Conservation (phyloP, 257 asterid genomes). For the Oldenlandia corymbosa region DNA sequence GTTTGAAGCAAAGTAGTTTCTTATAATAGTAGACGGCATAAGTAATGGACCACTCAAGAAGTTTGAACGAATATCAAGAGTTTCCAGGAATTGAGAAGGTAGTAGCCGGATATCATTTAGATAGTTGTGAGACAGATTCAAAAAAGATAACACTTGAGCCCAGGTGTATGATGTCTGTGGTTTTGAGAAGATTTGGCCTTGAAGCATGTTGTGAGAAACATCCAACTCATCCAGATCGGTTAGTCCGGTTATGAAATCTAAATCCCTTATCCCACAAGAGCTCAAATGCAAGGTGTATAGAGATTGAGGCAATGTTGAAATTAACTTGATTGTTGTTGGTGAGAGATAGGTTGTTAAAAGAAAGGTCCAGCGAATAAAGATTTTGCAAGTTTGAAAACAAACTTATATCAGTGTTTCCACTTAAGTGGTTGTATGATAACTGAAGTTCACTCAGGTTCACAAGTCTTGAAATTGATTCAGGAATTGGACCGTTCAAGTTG, state of each 20-base stretch:
- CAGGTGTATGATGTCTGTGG: background rate
- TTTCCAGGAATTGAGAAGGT: background rate
- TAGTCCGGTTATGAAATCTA: background rate
- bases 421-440: constrained; percentile 23
- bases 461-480: constrained; percentile 22
- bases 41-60: background rate
- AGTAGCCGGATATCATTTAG: background rate
- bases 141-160: background rate
- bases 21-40: background rate
- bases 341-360: constrained; percentile 14
- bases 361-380: constrained; percentile 18
- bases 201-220: constrained; percentile 16
- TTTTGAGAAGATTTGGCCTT: background rate
- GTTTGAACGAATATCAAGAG: constrained; percentile 12
- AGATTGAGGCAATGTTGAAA: constrained; percentile 11
- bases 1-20: constrained; percentile 4
- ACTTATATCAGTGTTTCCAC: constrained; percentile 16
- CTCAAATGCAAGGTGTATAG: background rate
- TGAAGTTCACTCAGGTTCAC: constrained; percentile 10
- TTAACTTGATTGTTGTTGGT: background rate
- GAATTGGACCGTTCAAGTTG: constrained; percentile 20
- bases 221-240: background rate
- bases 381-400: constrained; percentile 20
- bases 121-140: constrained; percentile 19
- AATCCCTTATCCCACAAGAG: constrained; percentile 6